These are phyloP conservation scores for Stagonosporopsis tanaceti DNA, from an alignment of 2,329 filamentous ascomycete genomes.

Conservation along the genomic window DNA sequence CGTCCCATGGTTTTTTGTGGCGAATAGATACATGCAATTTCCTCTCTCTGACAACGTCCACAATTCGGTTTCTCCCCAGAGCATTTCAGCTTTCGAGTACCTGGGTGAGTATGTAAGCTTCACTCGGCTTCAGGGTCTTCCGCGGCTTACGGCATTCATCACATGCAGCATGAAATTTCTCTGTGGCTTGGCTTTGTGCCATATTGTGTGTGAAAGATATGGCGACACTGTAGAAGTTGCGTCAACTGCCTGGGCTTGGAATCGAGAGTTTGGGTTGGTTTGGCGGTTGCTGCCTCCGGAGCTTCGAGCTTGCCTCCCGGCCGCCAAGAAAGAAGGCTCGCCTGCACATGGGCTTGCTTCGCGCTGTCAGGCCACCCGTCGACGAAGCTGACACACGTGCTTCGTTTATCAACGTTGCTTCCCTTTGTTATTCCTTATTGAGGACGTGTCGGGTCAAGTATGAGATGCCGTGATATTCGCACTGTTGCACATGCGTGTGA, in stretches of 20 bases:
- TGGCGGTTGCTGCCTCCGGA: conserved; percentile 3
- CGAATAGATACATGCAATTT: conserved; percentile 56
- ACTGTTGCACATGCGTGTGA: neutral
- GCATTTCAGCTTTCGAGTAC: conserved; percentile 60
- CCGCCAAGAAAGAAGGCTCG: conserved; percentile 1
- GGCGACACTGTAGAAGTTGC: neutral
- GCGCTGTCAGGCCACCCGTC: conserved; percentile 7
- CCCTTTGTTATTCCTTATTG: neutral
- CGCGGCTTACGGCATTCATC: conserved; percentile 48
- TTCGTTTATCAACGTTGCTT: neutral
- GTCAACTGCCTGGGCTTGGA: neutral
- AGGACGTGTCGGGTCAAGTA: neutral
- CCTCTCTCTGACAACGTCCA: conserved; percentile 52
- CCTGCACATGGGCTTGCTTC: neutral
- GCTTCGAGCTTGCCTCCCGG: conserved; percentile 1
- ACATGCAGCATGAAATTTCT: conserved; percentile 46
- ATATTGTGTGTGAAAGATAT: conserved; percentile 17
- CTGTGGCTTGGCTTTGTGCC: conserved; percentile 24
- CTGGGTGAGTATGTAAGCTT: conserved; percentile 32
- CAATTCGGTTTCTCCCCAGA: conserved; percentile 54
- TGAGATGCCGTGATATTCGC: too few relatives aligned
- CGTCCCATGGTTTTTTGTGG: conserved; percentile 60
- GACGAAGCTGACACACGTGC: conserved; percentile 6
- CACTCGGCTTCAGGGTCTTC: neutral
- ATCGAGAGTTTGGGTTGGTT: neutral